phyloP scores from a whole-genome alignment of 1,284 basidiomycete species.

The Boletus subluridellus region DNA sequence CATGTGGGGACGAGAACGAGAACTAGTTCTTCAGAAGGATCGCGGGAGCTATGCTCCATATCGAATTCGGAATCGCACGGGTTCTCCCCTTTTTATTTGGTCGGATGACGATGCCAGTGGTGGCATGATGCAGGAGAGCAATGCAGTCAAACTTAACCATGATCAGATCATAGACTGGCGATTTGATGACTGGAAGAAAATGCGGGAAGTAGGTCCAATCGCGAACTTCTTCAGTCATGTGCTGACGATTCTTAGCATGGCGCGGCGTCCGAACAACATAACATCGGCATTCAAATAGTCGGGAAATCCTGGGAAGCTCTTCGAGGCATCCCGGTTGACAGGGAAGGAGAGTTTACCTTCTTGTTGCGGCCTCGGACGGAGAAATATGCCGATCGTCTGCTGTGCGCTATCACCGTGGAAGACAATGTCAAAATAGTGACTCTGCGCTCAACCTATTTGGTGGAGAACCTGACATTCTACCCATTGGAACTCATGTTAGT shows the following conservation, averaged over 20 bases:
- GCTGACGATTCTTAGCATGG: constrained; percentile 59
- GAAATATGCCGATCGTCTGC: constrained; percentile 77
- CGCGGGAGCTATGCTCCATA: constrained; percentile 93
- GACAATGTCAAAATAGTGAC: constrained; percentile 97
- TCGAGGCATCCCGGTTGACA: constrained; percentile 86
- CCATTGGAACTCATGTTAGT: constrained; percentile 92
- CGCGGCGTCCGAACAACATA: constrained; percentile 74
- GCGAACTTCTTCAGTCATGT: background rate
- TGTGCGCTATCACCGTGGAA: constrained; percentile 88
- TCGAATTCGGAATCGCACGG: constrained; percentile 88
- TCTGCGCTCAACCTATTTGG: constrained; percentile 88
- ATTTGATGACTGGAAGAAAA: constrained; percentile 95
- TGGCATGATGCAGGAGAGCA: constrained; percentile 44
- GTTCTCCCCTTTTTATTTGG: constrained; percentile 79
- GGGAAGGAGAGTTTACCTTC: constrained; percentile 91
- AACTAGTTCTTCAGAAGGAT: constrained; percentile 65
- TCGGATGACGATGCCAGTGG: constrained; percentile 63
- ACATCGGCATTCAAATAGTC: constrained; percentile 79
- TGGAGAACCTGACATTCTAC: constrained; percentile 91
- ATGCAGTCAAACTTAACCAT: constrained; percentile 59
- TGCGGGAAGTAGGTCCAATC: constrained; percentile 72
- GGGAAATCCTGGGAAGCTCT: constrained; percentile 91
- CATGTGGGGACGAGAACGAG: constrained; percentile 73
- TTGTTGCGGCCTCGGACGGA: constrained; percentile 76
- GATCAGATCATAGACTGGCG: constrained; percentile 89